A percentile compares a stretch with the other conserved stretches of the same genome.
These are phyloP conservation scores for Xylaria curta DNA, from an alignment of 495 filamentous ascomycete genomes.

Conservation along the genomic window DNA sequence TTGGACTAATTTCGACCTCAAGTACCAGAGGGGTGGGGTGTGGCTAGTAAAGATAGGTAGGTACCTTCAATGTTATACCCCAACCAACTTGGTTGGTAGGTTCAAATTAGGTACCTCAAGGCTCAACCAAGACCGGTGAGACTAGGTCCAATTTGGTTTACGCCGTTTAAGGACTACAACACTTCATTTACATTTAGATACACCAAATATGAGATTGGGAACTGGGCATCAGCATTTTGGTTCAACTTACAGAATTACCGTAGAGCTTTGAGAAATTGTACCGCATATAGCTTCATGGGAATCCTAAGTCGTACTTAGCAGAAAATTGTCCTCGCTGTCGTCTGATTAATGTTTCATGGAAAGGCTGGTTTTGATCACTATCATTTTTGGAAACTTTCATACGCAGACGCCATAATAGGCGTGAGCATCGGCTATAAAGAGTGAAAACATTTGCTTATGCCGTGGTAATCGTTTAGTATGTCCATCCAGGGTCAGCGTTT, in stretches of 20 bases:
- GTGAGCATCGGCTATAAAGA: neutral
- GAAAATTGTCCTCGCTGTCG: neutral
- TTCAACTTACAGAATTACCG: neutral
- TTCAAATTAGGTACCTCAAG: neutral
- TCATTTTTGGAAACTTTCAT: neutral
- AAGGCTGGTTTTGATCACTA: neutral
- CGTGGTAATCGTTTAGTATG: neutral
- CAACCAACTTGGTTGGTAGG: too few relatives aligned
- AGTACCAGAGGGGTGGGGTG: neutral
- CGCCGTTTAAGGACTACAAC: neutral
- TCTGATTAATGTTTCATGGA: neutral
- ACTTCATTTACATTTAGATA: neutral
- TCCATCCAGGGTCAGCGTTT: neutral
- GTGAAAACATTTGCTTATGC: neutral
- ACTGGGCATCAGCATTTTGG: neutral
- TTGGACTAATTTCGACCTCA: neutral
- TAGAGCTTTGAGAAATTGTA: neutral
- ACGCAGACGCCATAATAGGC: neutral
- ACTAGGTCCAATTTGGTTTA: neutral
- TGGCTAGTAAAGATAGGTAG: neutral
- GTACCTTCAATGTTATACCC: too few relatives aligned
- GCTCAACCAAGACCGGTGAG: neutral
- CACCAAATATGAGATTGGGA: constrained; percentile 2
- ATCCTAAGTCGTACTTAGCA: neutral
- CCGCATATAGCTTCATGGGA: neutral